Conservation (phyloP, 2,329 filamentous ascomycete genomes). For the Chalara sp. region DNA sequence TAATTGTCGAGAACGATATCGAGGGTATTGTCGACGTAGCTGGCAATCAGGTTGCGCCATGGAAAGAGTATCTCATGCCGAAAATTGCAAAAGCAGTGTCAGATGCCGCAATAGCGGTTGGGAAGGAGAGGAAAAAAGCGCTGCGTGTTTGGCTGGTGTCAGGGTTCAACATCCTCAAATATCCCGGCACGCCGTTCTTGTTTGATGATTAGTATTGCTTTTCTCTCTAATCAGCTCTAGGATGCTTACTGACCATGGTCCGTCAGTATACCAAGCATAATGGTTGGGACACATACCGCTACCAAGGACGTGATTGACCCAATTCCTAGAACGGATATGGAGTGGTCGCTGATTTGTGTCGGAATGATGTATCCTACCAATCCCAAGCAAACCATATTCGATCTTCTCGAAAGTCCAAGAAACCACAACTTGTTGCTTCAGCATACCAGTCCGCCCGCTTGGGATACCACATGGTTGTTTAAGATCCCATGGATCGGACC, state of each 20-base stretch:
- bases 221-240: not conserved
- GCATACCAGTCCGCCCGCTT: conserved; percentile 6
- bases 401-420: conserved; percentile 23
- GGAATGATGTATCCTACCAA: conserved; percentile 30
- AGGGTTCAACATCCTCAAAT: conserved; percentile 30
- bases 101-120: conserved; percentile 27
- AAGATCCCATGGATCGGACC: conserved; percentile 23
- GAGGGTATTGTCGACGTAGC: conserved; percentile 35
- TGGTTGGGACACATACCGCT: conserved; percentile 7
- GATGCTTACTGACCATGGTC: not conserved
- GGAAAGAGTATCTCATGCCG: conserved; percentile 30
- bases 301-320: conserved; percentile 11
- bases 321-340: conserved; percentile 14
- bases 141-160: conserved; percentile 33
- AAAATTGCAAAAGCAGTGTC: conserved; percentile 30
- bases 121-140: conserved; percentile 25
- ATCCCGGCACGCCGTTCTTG: conserved; percentile 27
- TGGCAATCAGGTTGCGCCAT: conserved; percentile 31
- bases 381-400: conserved; percentile 28
- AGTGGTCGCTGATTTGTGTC: conserved; percentile 34
- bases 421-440: conserved; percentile 11
- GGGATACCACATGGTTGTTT: conserved; percentile 9
- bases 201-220: conserved; percentile 28
- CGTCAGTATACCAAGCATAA: conserved; percentile 5
- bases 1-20: conserved; percentile 30